Base-by-base conservation (phyloP, 169 alveolate species). In the Plasmodium malariae region DNA sequence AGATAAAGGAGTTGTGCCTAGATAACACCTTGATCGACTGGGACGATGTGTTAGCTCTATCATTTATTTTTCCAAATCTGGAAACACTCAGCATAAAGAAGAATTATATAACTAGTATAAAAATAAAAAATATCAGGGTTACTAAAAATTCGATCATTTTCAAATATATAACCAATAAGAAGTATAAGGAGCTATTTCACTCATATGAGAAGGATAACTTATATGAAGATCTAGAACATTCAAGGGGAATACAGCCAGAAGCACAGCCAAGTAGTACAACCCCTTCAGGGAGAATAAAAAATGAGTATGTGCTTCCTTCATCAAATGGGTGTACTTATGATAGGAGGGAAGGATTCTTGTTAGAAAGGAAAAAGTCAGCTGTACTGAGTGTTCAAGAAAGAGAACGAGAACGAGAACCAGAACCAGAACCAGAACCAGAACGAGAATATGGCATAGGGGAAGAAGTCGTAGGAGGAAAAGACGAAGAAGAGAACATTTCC, bases 11-110 rank as follows among this genome's bases (percentile, higher is more conserved):
- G 36, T 19, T 83, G 14, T 83, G 91, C 43, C 30, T 83, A 26
- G 91, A 83, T 28, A 67, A 83, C 26, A 60, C 91, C 0, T 37
- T 83, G 12, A 83, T 83, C 12, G 71, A 51, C 0, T 83, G 91
- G 91, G 85, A 83, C 19, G 91, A 83, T 24, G 85, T 83, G 3
- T 43, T 83, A 43, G 24, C 34, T 67, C 21, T 83, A 55, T 83
- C 91, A 6, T 83, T 83, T 26, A 59, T 83, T 40, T 83, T 83
- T 34, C 91, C 91, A 14, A 67, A 67, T 57, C n/a, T 83, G 43
- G 91, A 83, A 54, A 67, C 24, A 12, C 45, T 83, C 3, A 83
- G 91, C 59, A 51, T 83, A 45, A 83, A 83, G 54, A 83, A 51
- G 32, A 83, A 83, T 71, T 83, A 83, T 71, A 54, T 83, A 60